phyloP scores from a whole-genome alignment of 1,139 yeast genomes.

The Candida sojae region DNA sequence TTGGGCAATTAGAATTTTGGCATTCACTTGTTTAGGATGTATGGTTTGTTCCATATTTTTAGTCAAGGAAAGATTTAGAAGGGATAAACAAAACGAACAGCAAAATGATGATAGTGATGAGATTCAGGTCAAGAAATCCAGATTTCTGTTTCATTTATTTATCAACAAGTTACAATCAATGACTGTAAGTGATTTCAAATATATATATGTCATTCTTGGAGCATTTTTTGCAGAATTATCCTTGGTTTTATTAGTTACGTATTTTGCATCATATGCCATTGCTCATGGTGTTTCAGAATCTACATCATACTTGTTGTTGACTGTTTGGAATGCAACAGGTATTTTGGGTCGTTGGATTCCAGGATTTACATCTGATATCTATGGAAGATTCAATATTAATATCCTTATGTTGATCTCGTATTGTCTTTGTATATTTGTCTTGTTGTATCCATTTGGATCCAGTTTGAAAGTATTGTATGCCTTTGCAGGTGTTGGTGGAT shows the following conservation, averaged over 20 bases:
- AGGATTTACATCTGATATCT: constrained; percentile 37
- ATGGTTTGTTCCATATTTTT: constrained; percentile 40
- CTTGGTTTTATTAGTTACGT: constrained; percentile 49
- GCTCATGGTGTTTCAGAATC: constrained; percentile 41
- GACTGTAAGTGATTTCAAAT: constrained; percentile 20
- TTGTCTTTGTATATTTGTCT: constrained; percentile 30
- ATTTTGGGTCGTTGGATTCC: constrained; percentile 41
- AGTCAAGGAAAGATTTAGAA: constrained; percentile 48
- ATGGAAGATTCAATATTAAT: constrained; percentile 44
- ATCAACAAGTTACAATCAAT: constrained; percentile 6
- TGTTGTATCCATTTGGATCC: constrained; percentile 45
- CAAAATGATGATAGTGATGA: background rate
- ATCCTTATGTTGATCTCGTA: constrained; percentile 34
- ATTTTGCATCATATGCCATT: constrained; percentile 45
- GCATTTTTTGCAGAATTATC: constrained; percentile 58
- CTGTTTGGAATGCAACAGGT: constrained; percentile 43
- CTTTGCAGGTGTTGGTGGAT: constrained; percentile 39
- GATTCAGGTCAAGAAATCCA: constrained; percentile 4
- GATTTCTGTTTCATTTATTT: constrained; percentile 4
- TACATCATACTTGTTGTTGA: constrained; percentile 35
- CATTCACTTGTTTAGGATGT: constrained; percentile 47
- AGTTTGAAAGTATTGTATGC: constrained; percentile 31
- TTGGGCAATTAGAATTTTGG: constrained; percentile 64
- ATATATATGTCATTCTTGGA: constrained; percentile 30
- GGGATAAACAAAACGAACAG: constrained; percentile 6